Base-by-base conservation (phyloP, 257 asterid species). In the Vinca minor region DNA sequence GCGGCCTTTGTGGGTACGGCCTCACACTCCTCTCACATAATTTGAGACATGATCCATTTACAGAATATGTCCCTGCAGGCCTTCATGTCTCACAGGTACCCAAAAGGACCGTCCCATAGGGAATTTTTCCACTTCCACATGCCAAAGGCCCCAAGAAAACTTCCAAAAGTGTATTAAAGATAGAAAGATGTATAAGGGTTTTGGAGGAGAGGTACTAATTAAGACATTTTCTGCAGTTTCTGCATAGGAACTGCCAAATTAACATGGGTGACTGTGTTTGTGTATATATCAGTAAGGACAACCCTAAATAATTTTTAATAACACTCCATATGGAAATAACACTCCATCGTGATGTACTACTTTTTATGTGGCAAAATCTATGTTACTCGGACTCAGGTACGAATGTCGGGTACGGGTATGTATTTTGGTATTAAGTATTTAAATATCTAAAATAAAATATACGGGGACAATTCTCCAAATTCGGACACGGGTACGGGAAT, bases 81-180 rank as follows among this genome's bases (percentile, higher is more conserved):
- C n/a, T n/a, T n/a, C n/a, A n/a, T n/a, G n/a, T n/a, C n/a, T n/a
- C n/a, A n/a, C n/a, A n/a, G n/a, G n/a, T 63, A 44, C 18, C 21
- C 47, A 29, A 23, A 29, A 44, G 67, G n/a, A n/a, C n/a, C n/a
- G n/a, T n/a, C n/a, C n/a, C n/a, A 63, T 62, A 28, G 2, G 4
- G 4, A 25, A 34, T 39, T 15, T 52, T 8, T 6, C 1, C 23
- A 18, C 42, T 36, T 36, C 48, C 35, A 32, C 59, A 32, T 64
- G 31, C 29, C 47, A 36, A 34, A 35, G 21, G n/a, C 3, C 35
- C 38, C 14, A 65, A 36, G 26, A 50, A 38, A 23, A 65, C 13
- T 65, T 47, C 45, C 69, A 15, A 42, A 50, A 35, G 29, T 64
- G 59, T 32, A 36, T 64, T 48, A 26, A 32, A 31, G 68, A 64